Evolutionary conservation across 2,329 filamentous ascomycete species (phyloP).

Genomic region (Dothiorella sarmentorum): DNA sequence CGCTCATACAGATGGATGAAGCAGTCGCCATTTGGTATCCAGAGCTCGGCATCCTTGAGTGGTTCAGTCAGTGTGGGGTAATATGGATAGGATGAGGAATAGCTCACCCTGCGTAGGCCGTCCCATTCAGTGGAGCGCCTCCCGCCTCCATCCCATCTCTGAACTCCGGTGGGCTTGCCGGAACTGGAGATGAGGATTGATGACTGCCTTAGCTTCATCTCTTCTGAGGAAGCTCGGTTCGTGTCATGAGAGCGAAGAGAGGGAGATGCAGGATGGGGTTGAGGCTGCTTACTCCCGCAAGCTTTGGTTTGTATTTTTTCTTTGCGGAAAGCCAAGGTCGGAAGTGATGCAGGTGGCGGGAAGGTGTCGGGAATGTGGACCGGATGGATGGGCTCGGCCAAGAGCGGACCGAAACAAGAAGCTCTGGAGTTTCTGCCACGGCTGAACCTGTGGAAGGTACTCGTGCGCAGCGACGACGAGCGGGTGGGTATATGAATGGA

Average conservation of each 20-base stretch:
- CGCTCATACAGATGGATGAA: conserved; percentile 65
- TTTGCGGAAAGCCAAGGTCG: not conserved
- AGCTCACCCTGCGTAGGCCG: conserved; percentile 43
- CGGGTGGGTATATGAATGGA: conserved; percentile 19
- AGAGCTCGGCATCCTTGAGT: conserved; percentile 68
- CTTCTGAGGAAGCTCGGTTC: not conserved
- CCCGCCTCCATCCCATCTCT: conserved; percentile 38
- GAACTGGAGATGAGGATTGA: not conserved
- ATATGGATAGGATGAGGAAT: not conserved
- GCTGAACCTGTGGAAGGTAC: not conserved
- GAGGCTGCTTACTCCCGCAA: conserved; percentile 4
- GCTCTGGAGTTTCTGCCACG: no score
- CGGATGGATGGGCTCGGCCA: not conserved
- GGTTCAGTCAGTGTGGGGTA: not conserved
- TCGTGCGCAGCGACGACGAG: conserved; percentile 5
- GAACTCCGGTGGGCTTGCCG: conserved; percentile 25
- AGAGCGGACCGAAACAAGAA: no score
- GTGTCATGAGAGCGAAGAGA: not conserved
- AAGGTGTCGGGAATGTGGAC: not conserved
- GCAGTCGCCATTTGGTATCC: conserved; percentile 65
- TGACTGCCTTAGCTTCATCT: conserved; percentile 12
- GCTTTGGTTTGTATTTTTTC: not conserved
- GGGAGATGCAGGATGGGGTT: not conserved
- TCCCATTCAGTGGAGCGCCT: conserved; percentile 41
- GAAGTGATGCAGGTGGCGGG: not conserved